Evolutionary conservation across 1,139 yeast species (phyloP), one percentile per base, ranked within the genome.

Genomic region (Pichia terricola): DNA sequence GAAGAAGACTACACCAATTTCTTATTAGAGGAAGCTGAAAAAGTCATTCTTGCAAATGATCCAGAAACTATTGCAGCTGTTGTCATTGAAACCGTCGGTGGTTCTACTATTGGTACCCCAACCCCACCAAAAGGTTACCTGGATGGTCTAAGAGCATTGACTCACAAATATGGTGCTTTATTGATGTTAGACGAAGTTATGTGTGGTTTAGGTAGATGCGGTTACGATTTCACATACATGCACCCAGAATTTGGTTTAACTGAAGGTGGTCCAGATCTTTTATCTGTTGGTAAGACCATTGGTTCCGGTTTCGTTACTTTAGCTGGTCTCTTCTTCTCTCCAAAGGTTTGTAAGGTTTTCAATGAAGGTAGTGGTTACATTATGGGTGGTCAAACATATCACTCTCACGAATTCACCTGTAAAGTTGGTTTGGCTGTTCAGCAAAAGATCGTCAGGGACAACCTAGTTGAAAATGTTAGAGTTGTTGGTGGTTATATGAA

Each of bases 281-380:
- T 75, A 60, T 68, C 78, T 27, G 75, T 75, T 49, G 84, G 83
- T 52, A 78, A 78, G 59, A 77, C 83, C 25, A 66, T 78, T 45
- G 83, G 83, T 48, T 74, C 80, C 5, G 84, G 84, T 16, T 73
- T 69, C 49, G 78, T 74, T 34, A 75, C 83, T 38, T 72, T 77
- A 58, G 81, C 83, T 26, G 81, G 81, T 48, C 67, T 77, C 39
- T 63, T 78, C 48, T 60, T 78, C 7, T 67, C 78, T 16, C 79
- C 81, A 44, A 67, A 68, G 51, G 62, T 77, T 42, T 67, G 63
- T 45, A 63, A 70, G 34, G 72, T 63, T 5, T 71, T 68, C 51
- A 64, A 68, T 25, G 60, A 66, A 10, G 78, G 78, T 37, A 59
- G 72, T 28, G 71, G 73, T 44, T 47, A 49, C 28, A 65, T 75